Evolutionary conservation across 139 green algal genomes (phyloP).

Genomic region (Astrephomene gubernaculifera): DNA sequence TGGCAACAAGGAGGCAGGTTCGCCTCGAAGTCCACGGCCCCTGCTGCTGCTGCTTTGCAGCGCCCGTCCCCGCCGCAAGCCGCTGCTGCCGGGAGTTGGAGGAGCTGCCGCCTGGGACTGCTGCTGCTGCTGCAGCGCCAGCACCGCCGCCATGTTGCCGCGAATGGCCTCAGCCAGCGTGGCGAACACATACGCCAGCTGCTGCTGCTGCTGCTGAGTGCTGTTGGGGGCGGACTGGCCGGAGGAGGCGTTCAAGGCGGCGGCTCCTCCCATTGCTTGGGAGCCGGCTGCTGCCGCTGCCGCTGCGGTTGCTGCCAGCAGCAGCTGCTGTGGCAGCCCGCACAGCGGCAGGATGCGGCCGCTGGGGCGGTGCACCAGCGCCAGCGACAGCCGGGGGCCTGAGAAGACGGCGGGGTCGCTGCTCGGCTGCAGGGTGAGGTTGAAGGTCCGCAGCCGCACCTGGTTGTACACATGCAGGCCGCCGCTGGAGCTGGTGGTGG

Average conservation of each 20-base stretch:
- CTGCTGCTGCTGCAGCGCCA: not conserved
- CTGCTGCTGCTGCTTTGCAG: no score
- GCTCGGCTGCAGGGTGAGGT: constrained; percentile 1
- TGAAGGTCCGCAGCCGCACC: not conserved
- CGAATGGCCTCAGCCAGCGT: constrained; percentile 17
- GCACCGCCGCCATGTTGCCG: not conserved
- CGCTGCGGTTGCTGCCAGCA: not conserved
- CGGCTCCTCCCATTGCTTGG: no score
- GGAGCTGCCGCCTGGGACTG: no score
- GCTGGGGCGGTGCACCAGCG: constrained; percentile 3
- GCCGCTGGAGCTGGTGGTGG: no score
- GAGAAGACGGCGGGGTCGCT: not conserved
- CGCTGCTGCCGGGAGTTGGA: no score
- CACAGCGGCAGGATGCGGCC: constrained; percentile 19
- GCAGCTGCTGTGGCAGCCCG: constrained; percentile 5
- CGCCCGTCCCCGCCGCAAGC: no score
- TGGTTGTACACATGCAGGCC: not conserved
- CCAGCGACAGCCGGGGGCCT: not conserved
- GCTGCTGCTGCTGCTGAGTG: not conserved
- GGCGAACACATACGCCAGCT: not conserved
- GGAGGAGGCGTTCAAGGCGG: not conserved
- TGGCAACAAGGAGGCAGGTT: no score
- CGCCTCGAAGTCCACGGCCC: no score
- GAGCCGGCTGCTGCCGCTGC: constrained; percentile 13
- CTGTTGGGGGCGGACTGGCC: not conserved